A percentile compares a stretch with the other conserved stretches of the same genome.
phyloP scores from a whole-genome alignment of 257 asterid species.

The Oldenlandia corymbosa region DNA sequence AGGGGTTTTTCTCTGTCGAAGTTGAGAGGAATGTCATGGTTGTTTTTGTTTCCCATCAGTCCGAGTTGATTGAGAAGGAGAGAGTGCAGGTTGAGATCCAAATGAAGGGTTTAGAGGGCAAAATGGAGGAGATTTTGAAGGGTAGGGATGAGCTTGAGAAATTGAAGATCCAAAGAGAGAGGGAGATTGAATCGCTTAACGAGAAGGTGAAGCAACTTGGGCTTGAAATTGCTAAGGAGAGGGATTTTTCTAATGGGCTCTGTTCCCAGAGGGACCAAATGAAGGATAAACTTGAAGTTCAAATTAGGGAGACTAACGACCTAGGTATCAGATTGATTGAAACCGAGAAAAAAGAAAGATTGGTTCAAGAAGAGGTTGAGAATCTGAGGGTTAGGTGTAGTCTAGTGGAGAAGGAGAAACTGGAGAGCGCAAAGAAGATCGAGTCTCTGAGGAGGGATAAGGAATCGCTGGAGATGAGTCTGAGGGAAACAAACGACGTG shows the following conservation, averaged over 20 bases:
- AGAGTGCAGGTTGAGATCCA: constrained; percentile 19
- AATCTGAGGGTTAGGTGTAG: constrained; percentile 30
- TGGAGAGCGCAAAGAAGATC: constrained; percentile 36
- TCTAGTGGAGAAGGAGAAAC: constrained; percentile 29
- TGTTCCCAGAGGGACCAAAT: constrained; percentile 45
- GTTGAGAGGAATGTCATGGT: constrained; percentile 50
- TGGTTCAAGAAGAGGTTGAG: constrained; percentile 26
- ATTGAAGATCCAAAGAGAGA: constrained; percentile 28
- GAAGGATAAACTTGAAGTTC: constrained; percentile 27
- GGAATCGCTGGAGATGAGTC: constrained; percentile 30
- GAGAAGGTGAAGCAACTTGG: constrained; percentile 29
- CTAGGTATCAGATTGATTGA: constrained; percentile 34
- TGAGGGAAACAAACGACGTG: constrained; percentile 27
- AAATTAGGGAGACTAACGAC: constrained; percentile 29
- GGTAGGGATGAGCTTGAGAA: constrained; percentile 35
- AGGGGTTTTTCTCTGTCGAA: constrained; percentile 41
- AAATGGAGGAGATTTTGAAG: constrained; percentile 27
- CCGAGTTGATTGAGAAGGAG: constrained; percentile 30
- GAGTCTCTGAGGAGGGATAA: constrained; percentile 30
- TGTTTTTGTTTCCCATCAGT: constrained; percentile 43
- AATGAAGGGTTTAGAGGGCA: constrained; percentile 39
- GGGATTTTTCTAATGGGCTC: constrained; percentile 27
- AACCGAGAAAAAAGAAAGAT: constrained; percentile 32
- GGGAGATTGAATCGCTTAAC: constrained; percentile 34
- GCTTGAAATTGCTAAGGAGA: constrained; percentile 33